phyloP scores from a whole-genome alignment of 2,329 filamentous ascomycete species.

The Pestalotiopsis sp. region DNA sequence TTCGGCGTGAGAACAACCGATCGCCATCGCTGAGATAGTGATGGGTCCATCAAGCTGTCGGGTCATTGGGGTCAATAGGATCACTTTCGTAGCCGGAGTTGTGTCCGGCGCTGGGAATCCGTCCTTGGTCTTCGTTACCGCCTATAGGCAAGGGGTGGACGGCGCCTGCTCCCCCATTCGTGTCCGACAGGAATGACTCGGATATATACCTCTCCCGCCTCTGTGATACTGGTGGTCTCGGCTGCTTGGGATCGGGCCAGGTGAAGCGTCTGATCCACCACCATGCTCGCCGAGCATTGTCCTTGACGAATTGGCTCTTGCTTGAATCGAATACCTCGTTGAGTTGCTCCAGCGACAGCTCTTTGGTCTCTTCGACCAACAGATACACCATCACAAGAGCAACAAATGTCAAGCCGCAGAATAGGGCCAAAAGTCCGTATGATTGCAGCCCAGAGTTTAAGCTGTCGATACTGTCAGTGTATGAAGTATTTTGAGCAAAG shows the following conservation, averaged over 20 bases:
- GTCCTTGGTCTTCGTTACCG: too few relatives aligned
- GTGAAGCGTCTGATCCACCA: background rate
- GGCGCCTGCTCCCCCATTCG: too few relatives aligned
- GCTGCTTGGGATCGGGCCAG: background rate
- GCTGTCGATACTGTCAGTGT: background rate
- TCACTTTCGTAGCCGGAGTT: too few relatives aligned
- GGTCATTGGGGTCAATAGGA: too few relatives aligned
- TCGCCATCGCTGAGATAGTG: too few relatives aligned
- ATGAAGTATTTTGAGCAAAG: background rate
- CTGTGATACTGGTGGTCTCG: background rate
- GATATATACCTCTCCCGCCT: too few relatives aligned
- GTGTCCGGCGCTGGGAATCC: too few relatives aligned
- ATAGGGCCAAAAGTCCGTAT: background rate
- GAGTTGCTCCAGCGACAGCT: background rate
- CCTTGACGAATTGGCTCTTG: background rate
- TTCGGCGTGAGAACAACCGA: too few relatives aligned
- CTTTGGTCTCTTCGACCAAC: background rate
- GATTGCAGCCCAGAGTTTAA: background rate
- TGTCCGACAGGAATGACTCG: too few relatives aligned
- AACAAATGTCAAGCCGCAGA: slow-evolving; percentile 19
- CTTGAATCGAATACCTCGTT: background rate
- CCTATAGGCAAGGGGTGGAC: too few relatives aligned
- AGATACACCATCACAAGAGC: slow-evolving; percentile 21
- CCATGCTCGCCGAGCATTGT: background rate
- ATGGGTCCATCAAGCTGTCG: too few relatives aligned